Conservation (phyloP, 2,329 filamentous ascomycete genomes). For the Graphilbum sp. region DNA sequence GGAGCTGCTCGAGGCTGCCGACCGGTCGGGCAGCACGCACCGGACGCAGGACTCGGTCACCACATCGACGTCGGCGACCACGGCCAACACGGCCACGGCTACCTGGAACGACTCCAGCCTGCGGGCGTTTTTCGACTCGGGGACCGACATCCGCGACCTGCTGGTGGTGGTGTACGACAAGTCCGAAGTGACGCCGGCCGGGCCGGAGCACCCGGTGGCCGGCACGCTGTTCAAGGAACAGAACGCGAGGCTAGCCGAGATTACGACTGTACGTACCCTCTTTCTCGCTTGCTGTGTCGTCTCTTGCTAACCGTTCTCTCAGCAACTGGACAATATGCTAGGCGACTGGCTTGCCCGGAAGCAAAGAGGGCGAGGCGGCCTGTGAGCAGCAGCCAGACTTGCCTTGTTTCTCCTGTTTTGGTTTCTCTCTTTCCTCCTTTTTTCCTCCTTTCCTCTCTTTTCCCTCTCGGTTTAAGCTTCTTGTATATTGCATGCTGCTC, state of each 20-base stretch:
- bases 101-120: constrained; percentile 80
- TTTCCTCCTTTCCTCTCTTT: neutral
- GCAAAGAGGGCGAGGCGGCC: constrained; percentile 39
- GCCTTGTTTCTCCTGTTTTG: neutral
- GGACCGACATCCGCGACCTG: constrained; percentile 76
- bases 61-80: constrained; percentile 36
- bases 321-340: constrained; percentile 76
- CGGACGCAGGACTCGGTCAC: constrained; percentile 30
- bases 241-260: constrained; percentile 69
- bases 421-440: neutral
- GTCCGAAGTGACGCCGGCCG: constrained; percentile 61
- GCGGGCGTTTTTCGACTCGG: constrained; percentile 79
- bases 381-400: constrained; percentile 18
- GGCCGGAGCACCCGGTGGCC: constrained; percentile 73
- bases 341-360: constrained; percentile 65
- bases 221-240: constrained; percentile 71
- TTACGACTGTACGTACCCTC: constrained; percentile 48
- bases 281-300: neutral
- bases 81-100: constrained; percentile 17
- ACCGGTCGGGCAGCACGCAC: constrained; percentile 20
- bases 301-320: constrained; percentile 1
- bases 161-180: constrained; percentile 88
- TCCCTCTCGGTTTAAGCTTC: too few relatives aligned
- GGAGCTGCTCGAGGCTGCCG: constrained; percentile 36
- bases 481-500: neutral